These are phyloP conservation scores for Solanum dulcamara DNA, from an alignment of 257 asterid species.

Conservation along the genomic window DNA sequence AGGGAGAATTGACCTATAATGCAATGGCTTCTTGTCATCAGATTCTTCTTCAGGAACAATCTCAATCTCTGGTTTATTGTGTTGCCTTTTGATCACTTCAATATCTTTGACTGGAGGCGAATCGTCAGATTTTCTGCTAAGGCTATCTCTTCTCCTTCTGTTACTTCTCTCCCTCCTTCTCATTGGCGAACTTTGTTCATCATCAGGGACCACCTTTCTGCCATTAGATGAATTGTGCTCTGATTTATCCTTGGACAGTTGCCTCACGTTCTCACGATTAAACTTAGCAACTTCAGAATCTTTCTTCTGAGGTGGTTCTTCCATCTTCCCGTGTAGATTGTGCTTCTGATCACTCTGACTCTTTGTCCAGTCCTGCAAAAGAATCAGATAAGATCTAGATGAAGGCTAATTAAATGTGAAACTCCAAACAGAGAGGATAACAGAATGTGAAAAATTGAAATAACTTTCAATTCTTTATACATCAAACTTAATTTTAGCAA, in stretches of 20 bases:
- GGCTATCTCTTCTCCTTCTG: not conserved
- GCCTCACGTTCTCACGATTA: not conserved
- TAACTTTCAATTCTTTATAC: not conserved
- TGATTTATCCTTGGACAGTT: not conserved
- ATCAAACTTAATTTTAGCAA: not conserved
- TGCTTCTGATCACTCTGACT: not conserved
- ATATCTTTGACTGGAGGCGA: constrained; percentile 20
- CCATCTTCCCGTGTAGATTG: not conserved
- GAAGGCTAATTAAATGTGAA: not conserved
- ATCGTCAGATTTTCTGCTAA: not conserved
- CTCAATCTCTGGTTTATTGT: constrained; percentile 1
- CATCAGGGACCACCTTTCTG: not conserved
- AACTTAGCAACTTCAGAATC: not conserved
- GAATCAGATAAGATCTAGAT: not conserved
- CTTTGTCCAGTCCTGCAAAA: constrained; percentile 26
- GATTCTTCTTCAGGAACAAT: constrained; percentile 15
- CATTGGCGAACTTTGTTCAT: not conserved
- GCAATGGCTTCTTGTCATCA: constrained; percentile 6
- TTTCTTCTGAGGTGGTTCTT: constrained; percentile 11
- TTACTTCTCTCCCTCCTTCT: not conserved
- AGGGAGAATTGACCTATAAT: constrained; percentile 25
- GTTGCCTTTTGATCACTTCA: constrained; percentile 10
- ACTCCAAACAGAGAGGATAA: not conserved
- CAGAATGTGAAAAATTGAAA: not conserved
- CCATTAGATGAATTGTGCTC: not conserved